Conservation (phyloP, 306 rosid genomes). For the Astragalus glycyphyllos region DNA sequence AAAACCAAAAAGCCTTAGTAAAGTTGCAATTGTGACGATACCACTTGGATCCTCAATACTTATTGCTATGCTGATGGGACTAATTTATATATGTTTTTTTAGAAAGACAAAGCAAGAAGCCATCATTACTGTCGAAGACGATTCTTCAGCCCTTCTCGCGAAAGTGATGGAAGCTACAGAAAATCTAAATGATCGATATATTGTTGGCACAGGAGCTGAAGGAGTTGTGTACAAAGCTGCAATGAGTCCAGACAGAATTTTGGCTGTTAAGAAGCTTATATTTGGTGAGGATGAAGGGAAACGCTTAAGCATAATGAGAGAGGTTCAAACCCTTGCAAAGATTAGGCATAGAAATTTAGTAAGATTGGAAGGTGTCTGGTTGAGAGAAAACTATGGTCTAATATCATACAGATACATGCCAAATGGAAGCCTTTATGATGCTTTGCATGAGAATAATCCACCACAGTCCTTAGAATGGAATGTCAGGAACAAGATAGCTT, state of each 20-base stretch:
- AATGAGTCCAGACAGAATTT: conserved; percentile 46
- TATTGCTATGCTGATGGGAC: conserved; percentile 47
- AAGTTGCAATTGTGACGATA: conserved; percentile 57
- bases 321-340: conserved; percentile 63
- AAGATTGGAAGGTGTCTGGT: conserved; percentile 64
- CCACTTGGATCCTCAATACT: conserved; percentile 61
- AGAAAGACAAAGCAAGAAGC: conserved; percentile 49
- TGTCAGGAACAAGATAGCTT: conserved; percentile 63
- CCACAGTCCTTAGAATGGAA: conserved; percentile 60
- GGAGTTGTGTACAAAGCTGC: conserved; percentile 80
- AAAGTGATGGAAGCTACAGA: conserved; percentile 67
- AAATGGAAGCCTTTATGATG: conserved; percentile 88
- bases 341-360: conserved; percentile 78
- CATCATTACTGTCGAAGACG: conserved; percentile 36
- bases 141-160: conserved; percentile 48
- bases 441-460: conserved; percentile 60
- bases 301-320: conserved; percentile 62
- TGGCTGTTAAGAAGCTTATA: conserved; percentile 71
- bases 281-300: conserved; percentile 50
- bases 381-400: conserved; percentile 62
- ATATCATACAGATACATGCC: conserved; percentile 68
- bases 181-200: conserved; percentile 56
- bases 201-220: conserved; percentile 81
- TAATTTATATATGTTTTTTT: conserved; percentile 42
- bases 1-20: conserved; percentile 49